These are phyloP conservation scores for Pleurotus eryngii DNA, from an alignment of 768 basidiomycete genomes.

Conservation along the genomic window DNA sequence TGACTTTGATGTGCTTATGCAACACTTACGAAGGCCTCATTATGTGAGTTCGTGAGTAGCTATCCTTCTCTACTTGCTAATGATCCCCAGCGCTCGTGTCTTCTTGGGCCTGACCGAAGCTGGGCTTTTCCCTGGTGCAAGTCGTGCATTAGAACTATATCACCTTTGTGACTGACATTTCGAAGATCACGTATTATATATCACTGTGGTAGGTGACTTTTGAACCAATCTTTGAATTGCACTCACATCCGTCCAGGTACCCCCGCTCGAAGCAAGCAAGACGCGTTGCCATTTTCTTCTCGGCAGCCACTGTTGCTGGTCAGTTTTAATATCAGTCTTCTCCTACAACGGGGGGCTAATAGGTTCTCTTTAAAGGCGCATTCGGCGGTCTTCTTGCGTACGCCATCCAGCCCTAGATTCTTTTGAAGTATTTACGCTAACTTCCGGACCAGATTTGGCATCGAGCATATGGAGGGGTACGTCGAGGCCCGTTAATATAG, in stretches of 20 bases:
- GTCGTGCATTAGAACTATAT: not conserved
- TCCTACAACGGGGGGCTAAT: not conserved
- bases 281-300: constrained; percentile 55
- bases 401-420: not conserved
- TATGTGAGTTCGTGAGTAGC: constrained; percentile 23
- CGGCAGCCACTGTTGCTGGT: constrained; percentile 50
- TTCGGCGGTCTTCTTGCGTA: constrained; percentile 45
- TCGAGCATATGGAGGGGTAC: constrained; percentile 32
- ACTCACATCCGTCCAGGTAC: constrained; percentile 21
- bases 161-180: no score
- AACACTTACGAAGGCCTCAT: constrained; percentile 21
- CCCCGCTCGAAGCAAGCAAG: constrained; percentile 46
- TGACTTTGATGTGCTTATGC: constrained; percentile 24
- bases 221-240: no score
- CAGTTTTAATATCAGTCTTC: not conserved
- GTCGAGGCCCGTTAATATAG: not conserved
- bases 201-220: constrained; percentile 35
- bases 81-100: constrained; percentile 20
- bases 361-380: constrained; percentile 23
- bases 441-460: constrained; percentile 14
- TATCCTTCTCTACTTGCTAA: constrained; percentile 1
- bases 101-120: constrained; percentile 24
- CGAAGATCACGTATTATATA: constrained; percentile 33
- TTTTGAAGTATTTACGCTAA: not conserved
- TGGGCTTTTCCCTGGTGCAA: constrained; percentile 25